phyloP scores from a whole-genome alignment of 2,329 filamentous ascomycete genomes.

The Nothomitra cinnamomea region DNA sequence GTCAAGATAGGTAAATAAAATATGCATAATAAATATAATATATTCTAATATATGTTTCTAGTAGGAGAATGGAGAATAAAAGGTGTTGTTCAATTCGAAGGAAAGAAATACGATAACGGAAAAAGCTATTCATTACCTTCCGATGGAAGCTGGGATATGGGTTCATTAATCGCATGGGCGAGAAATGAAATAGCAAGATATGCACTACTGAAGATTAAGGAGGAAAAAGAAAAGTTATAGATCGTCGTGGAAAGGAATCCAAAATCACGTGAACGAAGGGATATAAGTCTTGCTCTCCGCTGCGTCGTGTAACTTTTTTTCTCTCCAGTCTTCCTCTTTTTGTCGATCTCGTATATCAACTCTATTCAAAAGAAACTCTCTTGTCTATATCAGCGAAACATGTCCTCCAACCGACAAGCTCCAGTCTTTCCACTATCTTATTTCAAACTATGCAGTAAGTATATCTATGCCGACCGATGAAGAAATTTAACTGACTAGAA shows the following conservation, averaged over 20 bases:
- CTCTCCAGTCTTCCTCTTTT: not conserved
- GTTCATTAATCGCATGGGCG: not conserved
- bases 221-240: not conserved
- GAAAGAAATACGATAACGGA: not conserved
- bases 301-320: not conserved
- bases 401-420: not conserved
- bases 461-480: not conserved
- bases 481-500: not conserved
- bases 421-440: not conserved
- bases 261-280: not conserved
- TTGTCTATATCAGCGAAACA: not conserved
- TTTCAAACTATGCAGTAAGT: not conserved
- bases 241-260: not conserved
- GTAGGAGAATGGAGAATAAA: not conserved
- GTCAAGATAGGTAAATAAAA: not conserved
- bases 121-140: not conserved
- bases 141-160: not conserved
- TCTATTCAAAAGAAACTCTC: not conserved
- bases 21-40: not conserved
- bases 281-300: not conserved
- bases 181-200: not conserved
- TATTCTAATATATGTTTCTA: not conserved
- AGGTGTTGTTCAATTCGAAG: not conserved
- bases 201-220: not conserved
- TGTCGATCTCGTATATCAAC: not conserved